Percentiles rank a stretch among this genome's conserved stretches.
Evolutionary conservation across 2,329 filamentous ascomycete species (phyloP).

Genomic region (Microdochium trichocladiopsis): DNA sequence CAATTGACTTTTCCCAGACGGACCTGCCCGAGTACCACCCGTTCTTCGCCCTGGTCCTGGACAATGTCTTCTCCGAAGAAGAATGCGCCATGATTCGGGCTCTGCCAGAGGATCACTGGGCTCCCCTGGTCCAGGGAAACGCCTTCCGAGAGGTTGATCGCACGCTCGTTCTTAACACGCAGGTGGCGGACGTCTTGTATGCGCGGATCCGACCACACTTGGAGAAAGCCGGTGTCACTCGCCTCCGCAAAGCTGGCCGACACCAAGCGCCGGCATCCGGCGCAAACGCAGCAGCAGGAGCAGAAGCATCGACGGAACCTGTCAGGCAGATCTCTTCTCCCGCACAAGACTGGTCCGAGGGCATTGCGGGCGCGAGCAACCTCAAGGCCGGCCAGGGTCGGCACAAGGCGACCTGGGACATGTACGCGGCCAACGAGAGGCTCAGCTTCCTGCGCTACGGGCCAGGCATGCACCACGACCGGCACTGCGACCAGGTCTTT

Average conservation of each 20-base stretch:
- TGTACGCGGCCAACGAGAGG: conserved; percentile 45
- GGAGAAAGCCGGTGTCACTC: background rate
- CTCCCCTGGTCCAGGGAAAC: conserved; percentile 12
- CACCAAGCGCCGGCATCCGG: background rate
- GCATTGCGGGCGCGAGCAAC: conserved; percentile 11
- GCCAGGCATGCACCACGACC: conserved; percentile 51
- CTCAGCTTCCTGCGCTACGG: conserved; percentile 54
- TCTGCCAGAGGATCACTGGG: conserved; percentile 12
- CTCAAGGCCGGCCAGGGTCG: conserved; percentile 15
- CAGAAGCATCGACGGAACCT: conserved; percentile 10
- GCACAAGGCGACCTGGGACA: conserved; percentile 16
- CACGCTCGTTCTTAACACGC: conserved; percentile 13
- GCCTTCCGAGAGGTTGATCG: conserved; percentile 15
- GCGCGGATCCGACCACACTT: conserved; percentile 10
- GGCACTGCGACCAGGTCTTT: conserved; percentile 21
- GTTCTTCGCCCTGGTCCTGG: conserved; percentile 16
- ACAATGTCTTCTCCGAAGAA: conserved; percentile 14
- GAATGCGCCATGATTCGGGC: conserved; percentile 11
- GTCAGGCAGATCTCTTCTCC: no score
- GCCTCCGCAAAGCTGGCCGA: background rate
- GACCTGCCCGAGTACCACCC: conserved; percentile 12
- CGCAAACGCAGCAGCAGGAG: conserved; percentile 7
- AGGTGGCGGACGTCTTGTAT: conserved; percentile 13
- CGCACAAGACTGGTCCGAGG: conserved; percentile 9
- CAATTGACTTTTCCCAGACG: conserved; percentile 14